Evolutionary conservation across 2,329 filamentous ascomycete genomes (phyloP).

Genomic region (Periconia digitata): DNA sequence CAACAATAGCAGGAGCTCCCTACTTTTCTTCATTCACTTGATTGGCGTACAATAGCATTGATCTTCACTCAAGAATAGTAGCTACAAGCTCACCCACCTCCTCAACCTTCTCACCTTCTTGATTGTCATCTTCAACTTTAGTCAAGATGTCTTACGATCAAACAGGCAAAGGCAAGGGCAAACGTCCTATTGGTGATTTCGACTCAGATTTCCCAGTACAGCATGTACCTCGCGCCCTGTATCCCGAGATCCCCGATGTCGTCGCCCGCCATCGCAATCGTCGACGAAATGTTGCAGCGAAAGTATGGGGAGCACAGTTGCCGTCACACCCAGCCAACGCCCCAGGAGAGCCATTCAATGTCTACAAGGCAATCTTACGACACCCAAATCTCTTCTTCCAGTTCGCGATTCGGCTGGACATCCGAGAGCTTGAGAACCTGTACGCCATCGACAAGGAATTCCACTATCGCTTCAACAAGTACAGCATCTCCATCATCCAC

Average conservation of each 20-base stretch:
- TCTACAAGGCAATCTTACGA: slow-evolving; percentile 37
- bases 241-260: slow-evolving; percentile 12
- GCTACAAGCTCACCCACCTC: neutral
- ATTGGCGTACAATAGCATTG: no score
- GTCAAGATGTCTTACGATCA: slow-evolving; percentile 5
- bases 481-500: slow-evolving; percentile 58
- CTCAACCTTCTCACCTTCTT: neutral
- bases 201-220: neutral
- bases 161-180: slow-evolving; percentile 19
- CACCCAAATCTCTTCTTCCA: slow-evolving; percentile 41
- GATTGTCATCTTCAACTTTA: neutral
- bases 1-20: no score
- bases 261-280: slow-evolving; percentile 26
- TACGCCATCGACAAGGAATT: slow-evolving; percentile 45
- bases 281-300: slow-evolving; percentile 21
- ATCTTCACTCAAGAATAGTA: no score
- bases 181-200: slow-evolving; percentile 21
- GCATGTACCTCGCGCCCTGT: neutral
- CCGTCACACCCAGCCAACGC: neutral
- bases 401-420: slow-evolving; percentile 29
- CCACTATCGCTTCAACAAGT: slow-evolving; percentile 48
- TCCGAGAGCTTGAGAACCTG: slow-evolving; percentile 27
- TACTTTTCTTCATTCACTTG: no score
- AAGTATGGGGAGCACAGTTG: slow-evolving; percentile 19
- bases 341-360: slow-evolving; percentile 25